Base-by-base conservation (phyloP, 2,329 filamentous ascomycete genomes). In the Rosellinia necatrix region DNA sequence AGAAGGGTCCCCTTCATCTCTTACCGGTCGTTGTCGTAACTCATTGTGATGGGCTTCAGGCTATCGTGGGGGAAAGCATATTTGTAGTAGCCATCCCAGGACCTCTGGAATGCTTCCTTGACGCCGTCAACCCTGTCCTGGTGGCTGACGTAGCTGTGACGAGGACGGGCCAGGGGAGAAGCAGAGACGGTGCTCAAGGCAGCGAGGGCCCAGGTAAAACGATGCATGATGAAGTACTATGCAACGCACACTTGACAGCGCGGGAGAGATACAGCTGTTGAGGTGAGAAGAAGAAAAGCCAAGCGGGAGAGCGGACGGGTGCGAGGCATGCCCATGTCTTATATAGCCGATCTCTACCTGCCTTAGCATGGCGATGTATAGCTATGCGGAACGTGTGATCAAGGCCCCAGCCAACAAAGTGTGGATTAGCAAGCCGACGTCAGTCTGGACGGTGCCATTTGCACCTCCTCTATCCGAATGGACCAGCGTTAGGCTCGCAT, bases 51-150 rank as follows among this genome's bases (percentile, higher is more conserved):
- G 0, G 91, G 90, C 59, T 77, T 78, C 8, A 96, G 75, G 40
- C 91, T 89, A 70, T 96, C 91, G 63, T 90, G 83, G 1, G 88
- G 89, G 60, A 90, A 92, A 0, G 90, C 90, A 72, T 90, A 84
- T 72, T 83, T 75, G 66, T 84, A 82, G 70, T 93, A 93, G 2
- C 87, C 88, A 56, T 85, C 74, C 88, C 89, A 92, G 2, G 88
- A 86, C 64, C 81, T 80, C 54, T 82, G 78, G 66, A 92, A 93
- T 0, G 86, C 85, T 51, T 84, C 81, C 68, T 85, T 87, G 49
- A 92, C 83, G 1, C 84, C 83, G 44, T 78, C 76, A 10, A 85
- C 81, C 62, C 84, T 75, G 9, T 69, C 70, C 0, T 70, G 65
- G 54, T 79, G 71, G 4, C 73, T 62, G 19, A 64, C 58, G 46